These are phyloP conservation scores for Lactarius vividus DNA, from an alignment of 768 basidiomycete genomes.

Conservation along the genomic window DNA sequence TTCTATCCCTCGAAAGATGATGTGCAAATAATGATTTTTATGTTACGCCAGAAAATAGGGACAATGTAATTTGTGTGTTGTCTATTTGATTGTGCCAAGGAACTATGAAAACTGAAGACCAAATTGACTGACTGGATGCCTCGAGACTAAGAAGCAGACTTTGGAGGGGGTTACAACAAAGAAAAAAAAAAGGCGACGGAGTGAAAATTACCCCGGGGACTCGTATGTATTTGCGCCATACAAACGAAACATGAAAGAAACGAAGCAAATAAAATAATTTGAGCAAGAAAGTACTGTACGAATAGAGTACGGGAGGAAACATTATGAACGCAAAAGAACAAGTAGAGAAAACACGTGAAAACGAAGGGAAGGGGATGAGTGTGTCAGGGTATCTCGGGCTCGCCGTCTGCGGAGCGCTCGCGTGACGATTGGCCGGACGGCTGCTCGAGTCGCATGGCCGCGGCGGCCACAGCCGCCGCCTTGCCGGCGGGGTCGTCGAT, in stretches of 20 bases:
- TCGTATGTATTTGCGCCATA: neutral
- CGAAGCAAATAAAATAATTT: slow-evolving; percentile 10
- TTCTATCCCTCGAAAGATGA: neutral
- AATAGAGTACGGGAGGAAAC: slow-evolving; percentile 7
- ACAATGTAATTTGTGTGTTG: neutral
- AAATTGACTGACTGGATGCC: neutral
- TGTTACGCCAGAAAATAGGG: neutral
- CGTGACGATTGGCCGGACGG: neutral
- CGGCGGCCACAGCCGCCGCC: no score
- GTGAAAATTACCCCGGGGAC: neutral
- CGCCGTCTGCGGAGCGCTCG: neutral
- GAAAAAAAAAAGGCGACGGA: neutral
- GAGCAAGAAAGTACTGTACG: slow-evolving; percentile 12
- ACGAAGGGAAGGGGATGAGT: neutral
- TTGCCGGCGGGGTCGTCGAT: no score
- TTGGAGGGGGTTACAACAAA: neutral
- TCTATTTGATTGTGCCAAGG: neutral
- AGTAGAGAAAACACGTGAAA: neutral
- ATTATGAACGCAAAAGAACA: neutral
- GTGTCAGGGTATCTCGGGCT: neutral
- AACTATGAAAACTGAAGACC: neutral
- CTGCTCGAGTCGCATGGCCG: neutral
- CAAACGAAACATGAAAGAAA: neutral
- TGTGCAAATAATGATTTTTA: slow-evolving; percentile 14
- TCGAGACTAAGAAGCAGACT: neutral